phyloP scores from a whole-genome alignment of 2,329 filamentous ascomycete species.

The Hymenoscyphus fraxineus region DNA sequence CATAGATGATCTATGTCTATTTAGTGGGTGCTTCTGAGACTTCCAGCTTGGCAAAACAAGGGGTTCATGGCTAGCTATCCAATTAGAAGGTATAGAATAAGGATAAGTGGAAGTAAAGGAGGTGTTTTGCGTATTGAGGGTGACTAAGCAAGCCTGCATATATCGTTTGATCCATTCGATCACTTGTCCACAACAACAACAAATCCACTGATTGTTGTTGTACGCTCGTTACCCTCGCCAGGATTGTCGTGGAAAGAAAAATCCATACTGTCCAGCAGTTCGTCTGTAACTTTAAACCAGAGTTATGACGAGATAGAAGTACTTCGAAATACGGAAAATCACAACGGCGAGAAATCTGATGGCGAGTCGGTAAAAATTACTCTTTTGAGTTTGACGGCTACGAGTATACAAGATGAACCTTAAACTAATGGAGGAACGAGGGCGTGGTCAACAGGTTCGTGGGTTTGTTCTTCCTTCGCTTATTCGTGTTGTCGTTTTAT shows the following conservation, averaged over 20 bases:
- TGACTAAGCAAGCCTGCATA: no score
- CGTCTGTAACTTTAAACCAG: background rate
- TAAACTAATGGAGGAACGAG: slow-evolving; percentile 32
- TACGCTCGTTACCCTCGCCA: background rate
- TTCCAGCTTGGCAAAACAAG: no score
- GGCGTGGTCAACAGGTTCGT: slow-evolving; percentile 33
- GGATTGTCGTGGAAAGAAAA: background rate
- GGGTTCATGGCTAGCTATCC: no score
- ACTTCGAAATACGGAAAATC: background rate
- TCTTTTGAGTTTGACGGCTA: slow-evolving; percentile 26
- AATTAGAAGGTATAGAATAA: no score
- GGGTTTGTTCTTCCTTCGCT: slow-evolving; percentile 3
- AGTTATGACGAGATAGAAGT: background rate
- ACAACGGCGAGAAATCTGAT: background rate
- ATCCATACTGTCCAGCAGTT: background rate
- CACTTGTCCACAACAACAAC: no score
- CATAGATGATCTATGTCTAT: no score
- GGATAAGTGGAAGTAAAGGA: no score
- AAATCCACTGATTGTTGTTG: no score
- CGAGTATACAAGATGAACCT: slow-evolving; percentile 32
- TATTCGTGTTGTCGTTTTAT: background rate
- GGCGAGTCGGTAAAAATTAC: slow-evolving; percentile 6
- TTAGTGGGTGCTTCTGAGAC: no score
- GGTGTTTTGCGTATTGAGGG: no score
- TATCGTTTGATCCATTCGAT: no score